Evolutionary conservation across 192 early-diverging fungal species (phyloP).

Genomic region (Gryganskiella cystojenkinii): DNA sequence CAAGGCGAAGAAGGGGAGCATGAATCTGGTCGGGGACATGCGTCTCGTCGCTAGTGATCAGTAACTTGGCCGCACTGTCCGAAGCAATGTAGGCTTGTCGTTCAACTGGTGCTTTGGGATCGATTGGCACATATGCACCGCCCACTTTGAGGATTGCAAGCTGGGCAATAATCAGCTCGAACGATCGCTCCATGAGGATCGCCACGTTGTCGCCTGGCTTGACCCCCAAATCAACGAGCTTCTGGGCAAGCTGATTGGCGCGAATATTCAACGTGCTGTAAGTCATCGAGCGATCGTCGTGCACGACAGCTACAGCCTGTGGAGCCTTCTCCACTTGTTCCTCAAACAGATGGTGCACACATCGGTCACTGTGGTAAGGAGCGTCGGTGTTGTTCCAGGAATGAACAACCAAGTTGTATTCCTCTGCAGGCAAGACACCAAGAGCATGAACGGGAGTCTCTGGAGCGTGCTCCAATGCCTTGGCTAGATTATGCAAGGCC

Average conservation of each 20-base stretch:
- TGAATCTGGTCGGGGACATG: neutral
- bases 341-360: conserved; percentile 10
- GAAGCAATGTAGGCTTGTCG: conserved; percentile 2
- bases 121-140: conserved; percentile 8
- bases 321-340: neutral
- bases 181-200: neutral
- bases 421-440: conserved; percentile 4
- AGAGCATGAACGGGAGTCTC: neutral
- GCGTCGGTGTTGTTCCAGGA: conserved; percentile 14
- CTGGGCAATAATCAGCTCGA: neutral
- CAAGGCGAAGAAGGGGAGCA: too few species aligned
- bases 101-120: too few species aligned
- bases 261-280: conserved; percentile 5
- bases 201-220: conserved; percentile 1
- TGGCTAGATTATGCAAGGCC: neutral
- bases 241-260: conserved; percentile 5
- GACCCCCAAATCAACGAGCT: neutral
- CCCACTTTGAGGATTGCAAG: conserved; percentile 2
- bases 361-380: conserved; percentile 1
- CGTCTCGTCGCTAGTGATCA: neutral
- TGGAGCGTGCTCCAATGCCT: neutral
- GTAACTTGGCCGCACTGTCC: neutral
- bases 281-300: neutral
- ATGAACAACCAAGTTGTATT: neutral
- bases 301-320: conserved; percentile 8